Evolutionary conservation across 2,329 filamentous ascomycete genomes (phyloP).

Genomic region (Diplodia intermedia): DNA sequence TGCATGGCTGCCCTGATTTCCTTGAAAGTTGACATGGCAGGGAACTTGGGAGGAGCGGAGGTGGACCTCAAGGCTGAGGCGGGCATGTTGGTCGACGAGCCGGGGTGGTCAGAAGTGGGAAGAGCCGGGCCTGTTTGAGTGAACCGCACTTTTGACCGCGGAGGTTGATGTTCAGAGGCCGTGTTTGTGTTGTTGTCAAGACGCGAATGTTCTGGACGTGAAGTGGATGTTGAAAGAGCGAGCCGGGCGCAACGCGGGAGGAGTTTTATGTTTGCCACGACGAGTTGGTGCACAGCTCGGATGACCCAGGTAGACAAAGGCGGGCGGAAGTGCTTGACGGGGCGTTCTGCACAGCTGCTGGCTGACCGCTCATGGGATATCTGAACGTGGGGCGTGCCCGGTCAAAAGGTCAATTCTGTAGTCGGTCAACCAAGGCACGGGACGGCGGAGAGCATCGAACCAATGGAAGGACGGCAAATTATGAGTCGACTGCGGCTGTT

Average conservation of each 20-base stretch:
- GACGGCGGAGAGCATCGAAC: neutral
- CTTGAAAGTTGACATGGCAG: too few relatives aligned
- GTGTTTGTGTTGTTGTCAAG: neutral
- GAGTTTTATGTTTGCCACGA: neutral
- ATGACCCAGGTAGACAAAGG: neutral
- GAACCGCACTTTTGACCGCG: neutral
- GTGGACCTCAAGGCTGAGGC: neutral
- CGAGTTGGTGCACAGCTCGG: neutral
- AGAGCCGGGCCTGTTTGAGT: too few relatives aligned
- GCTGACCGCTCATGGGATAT: constrained; percentile 8
- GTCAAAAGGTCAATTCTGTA: neutral
- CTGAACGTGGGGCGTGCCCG: neutral
- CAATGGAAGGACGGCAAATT: neutral
- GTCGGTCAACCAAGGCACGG: neutral
- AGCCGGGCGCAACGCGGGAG: neutral
- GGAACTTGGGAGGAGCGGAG: neutral
- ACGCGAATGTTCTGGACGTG: constrained; percentile 1
- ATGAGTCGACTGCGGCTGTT: neutral
- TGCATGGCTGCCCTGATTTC: neutral
- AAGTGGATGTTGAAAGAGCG: neutral
- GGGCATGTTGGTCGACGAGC: neutral
- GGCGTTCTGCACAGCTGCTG: neutral
- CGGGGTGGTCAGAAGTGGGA: neutral
- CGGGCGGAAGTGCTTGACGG: neutral
- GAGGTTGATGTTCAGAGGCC: neutral